phyloP scores from a whole-genome alignment of 2,329 filamentous ascomycete genomes.

The Myriosclerotinia curreyana region DNA sequence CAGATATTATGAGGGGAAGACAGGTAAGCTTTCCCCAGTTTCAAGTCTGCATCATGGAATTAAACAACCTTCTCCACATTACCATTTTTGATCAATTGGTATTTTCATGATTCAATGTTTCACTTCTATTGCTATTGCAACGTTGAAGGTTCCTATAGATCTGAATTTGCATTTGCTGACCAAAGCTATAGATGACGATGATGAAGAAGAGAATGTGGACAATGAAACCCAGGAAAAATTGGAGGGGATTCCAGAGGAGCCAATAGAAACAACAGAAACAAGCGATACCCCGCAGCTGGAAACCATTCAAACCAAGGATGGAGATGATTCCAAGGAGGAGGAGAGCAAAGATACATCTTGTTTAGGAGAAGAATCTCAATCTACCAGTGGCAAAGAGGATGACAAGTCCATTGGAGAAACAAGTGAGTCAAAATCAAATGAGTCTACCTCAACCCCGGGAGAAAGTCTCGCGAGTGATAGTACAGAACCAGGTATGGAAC shows the following conservation, averaged over 20 bases:
- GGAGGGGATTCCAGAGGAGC: slow-evolving; percentile 7
- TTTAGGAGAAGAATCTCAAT: background rate
- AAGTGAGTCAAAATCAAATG: slow-evolving; percentile 7
- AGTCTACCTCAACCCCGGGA: background rate
- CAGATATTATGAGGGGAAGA: slow-evolving; percentile 17
- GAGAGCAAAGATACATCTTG: background rate
- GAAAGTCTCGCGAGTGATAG: background rate
- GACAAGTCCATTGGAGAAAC: slow-evolving; percentile 1
- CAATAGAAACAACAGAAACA: slow-evolving; percentile 15
- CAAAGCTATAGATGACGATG: background rate
- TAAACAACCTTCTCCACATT: slow-evolving; percentile 2
- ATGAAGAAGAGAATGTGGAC: slow-evolving; percentile 4
- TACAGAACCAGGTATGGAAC: slow-evolving; percentile 18
- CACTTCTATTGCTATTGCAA: slow-evolving; percentile 6
- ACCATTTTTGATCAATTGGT: background rate
- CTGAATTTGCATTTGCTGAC: slow-evolving; percentile 9
- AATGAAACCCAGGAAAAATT: slow-evolving; percentile 14
- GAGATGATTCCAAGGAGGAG: background rate
- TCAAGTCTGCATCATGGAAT: background rate
- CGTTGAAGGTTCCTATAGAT: background rate
- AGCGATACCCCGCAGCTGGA: slow-evolving; percentile 17
- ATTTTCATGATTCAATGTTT: background rate
- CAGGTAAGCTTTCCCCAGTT: slow-evolving; percentile 16
- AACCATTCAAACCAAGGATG: background rate
- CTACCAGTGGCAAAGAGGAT: background rate